Base-by-base conservation (phyloP, 1,284 basidiomycete genomes). In the Microbotryum scabiosae region DNA sequence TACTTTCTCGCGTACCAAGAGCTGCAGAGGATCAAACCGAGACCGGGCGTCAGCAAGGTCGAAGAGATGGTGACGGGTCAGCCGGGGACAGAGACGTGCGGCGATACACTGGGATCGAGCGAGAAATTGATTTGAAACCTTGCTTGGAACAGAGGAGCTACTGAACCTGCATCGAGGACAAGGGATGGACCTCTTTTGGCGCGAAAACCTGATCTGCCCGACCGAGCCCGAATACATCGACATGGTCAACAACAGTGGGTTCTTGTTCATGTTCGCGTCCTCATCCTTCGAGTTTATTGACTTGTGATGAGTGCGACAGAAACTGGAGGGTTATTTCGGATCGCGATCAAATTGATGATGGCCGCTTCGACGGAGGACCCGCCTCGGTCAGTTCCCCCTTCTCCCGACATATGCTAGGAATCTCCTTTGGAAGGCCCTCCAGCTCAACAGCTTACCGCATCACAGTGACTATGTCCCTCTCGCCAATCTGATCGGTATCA, bases 311-410 rank as follows among this genome's bases (percentile, higher is more conserved):
- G 26, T n/a, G 4, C 8, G 5, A 5, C 73, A 96, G 94, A 99
- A 76, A 98, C 94, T 0, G 94, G 96, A 0, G 93, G 94, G 1
- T 79, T 98, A 14, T 87, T 98, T 69, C 80, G 94, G 16, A 85
- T 98, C 54, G 91, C 89, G 0, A 83, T 97, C 73, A 97, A 93
- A 75, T 81, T 98, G 41, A 94, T 99, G 90, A 92, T 93, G 87
- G 90, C 89, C 0, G 60, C 70, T 0, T 88, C 85, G 65, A 84
- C 84, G 0, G 80, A 77, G 23, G 21, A 48, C 4, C 56, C 60
- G 25, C 62, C 63, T 9, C 41, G 62, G 67, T 61, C 18, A 21
- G 25, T 32, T n/a, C n/a, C n/a, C 4, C 7, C 7, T 6, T 20
- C 20, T 48, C 36, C 5, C 9, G 21, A 3, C n/a, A n/a, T n/a